phyloP scores from a whole-genome alignment of 1,284 basidiomycete species.

The Cutaneotrichosporon sp. region DNA sequence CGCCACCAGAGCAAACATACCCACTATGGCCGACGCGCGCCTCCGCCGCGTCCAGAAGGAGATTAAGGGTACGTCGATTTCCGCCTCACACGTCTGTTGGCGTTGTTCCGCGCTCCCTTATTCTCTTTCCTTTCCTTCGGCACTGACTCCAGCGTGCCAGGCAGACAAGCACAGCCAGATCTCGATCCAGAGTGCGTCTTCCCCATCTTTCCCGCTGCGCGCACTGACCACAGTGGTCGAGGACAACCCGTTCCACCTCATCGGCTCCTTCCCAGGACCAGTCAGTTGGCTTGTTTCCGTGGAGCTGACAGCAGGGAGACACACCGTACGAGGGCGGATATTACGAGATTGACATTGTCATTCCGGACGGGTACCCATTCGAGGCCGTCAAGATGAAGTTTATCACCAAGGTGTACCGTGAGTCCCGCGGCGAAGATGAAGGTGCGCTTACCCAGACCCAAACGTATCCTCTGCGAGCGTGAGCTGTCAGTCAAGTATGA shows the following conservation, averaged over 20 bases:
- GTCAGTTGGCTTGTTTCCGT: constrained; percentile 53
- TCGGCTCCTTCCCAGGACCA: constrained; percentile 87
- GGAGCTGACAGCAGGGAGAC: constrained; percentile 55
- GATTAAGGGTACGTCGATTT: constrained; percentile 63
- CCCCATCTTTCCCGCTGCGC: not conserved
- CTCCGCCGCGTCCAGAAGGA: constrained; percentile 89
- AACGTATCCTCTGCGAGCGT: constrained; percentile 91
- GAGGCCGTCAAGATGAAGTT: constrained; percentile 99
- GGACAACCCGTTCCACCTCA: constrained; percentile 80
- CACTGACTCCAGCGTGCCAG: constrained; percentile 15
- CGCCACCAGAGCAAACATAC: not conserved
- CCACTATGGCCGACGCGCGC: constrained; percentile 67
- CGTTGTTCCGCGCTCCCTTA: not conserved
- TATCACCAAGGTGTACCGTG: constrained; percentile 91
- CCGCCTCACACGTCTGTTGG: not conserved
- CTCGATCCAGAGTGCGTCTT: constrained; percentile 61
- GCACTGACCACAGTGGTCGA: constrained; percentile 62
- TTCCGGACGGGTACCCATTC: constrained; percentile 93
- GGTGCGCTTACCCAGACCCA: constrained; percentile 56
- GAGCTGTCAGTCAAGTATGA: constrained; percentile 17
- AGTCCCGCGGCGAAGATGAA: constrained; percentile 20
- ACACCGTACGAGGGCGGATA: constrained; percentile 92
- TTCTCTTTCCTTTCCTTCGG: not conserved
- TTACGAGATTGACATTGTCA: constrained; percentile 93
- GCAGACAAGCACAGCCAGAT: constrained; percentile 83